Evolutionary conservation across 768 basidiomycete genomes (phyloP).

Genomic region (Russula sp.): DNA sequence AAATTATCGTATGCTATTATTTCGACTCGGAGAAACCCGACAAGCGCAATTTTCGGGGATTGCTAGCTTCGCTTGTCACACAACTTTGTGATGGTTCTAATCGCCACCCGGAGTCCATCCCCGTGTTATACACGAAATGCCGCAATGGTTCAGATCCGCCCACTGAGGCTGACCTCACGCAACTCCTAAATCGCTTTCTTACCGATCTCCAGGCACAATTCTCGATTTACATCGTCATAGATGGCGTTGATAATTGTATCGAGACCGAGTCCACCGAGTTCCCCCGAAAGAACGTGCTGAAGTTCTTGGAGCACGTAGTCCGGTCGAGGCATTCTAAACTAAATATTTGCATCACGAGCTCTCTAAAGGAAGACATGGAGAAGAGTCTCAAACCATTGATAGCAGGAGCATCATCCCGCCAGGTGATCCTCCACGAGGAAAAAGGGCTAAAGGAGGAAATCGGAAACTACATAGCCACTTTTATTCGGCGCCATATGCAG

Average conservation of each 20-base stretch:
- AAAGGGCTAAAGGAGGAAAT: slow-evolving; percentile 1
- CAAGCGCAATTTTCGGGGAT: not conserved
- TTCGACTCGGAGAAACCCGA: not conserved
- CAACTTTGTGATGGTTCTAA: not conserved
- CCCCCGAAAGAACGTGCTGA: not conserved
- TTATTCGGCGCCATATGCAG: not conserved
- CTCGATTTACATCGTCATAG: not conserved
- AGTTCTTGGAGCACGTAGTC: not conserved
- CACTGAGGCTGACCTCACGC: not conserved
- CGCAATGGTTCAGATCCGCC: not conserved
- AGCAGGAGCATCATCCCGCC: not conserved
- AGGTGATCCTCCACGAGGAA: not conserved
- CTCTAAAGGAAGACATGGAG: not conserved
- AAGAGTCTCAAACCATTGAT: not conserved
- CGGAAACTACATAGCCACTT: not conserved
- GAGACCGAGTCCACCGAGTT: not conserved
- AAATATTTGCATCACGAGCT: not conserved
- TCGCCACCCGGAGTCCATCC: not conserved
- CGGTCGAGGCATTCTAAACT: not conserved
- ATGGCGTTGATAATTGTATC: not conserved
- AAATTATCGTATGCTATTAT: not conserved
- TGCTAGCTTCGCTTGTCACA: not conserved
- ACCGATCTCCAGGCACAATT: not conserved
- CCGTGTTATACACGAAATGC: not conserved
- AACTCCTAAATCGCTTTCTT: not conserved